Conservation (phyloP, 164 flowering plant species). For the Warburgia ugandensis region DNA sequence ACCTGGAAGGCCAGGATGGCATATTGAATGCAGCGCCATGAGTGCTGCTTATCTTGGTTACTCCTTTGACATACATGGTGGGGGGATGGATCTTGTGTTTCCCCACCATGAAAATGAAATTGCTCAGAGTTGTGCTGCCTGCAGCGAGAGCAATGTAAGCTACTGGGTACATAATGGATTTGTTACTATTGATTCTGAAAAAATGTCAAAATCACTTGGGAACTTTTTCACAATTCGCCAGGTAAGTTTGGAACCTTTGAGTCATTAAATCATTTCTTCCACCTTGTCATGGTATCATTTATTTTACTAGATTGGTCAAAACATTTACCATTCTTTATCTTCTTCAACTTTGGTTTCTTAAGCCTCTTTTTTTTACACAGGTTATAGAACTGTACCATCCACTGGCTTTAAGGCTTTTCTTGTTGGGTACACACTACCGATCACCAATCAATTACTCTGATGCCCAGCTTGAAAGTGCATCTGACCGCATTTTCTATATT, state of each 20-base stretch:
- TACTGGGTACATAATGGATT: constrained; percentile 98
- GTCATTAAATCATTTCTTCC: neutral
- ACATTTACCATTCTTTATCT: neutral
- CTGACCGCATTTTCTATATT: constrained; percentile 85
- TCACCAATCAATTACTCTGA: constrained; percentile 89
- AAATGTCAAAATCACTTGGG: constrained; percentile 98
- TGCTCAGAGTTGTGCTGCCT: constrained; percentile 97
- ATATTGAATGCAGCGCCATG: constrained; percentile 99
- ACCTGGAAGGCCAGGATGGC: constrained; percentile 99
- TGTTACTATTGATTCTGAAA: constrained; percentile 79
- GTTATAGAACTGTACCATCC: constrained; percentile 91
- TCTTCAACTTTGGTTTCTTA: neutral
- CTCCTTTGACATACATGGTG: constrained; percentile 95
- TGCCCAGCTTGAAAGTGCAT: constrained; percentile 75
- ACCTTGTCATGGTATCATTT: neutral
- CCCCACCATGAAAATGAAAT: constrained; percentile 99
- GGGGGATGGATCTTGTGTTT: constrained; percentile 97
- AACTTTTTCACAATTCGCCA: constrained; percentile 95
- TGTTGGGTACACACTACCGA: constrained; percentile 81
- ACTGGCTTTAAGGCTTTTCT: constrained; percentile 80
- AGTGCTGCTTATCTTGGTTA: constrained; percentile 88
- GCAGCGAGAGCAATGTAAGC: constrained; percentile 52
- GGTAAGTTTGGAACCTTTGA: constrained; percentile 31
- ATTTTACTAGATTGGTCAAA: too few relatives aligned
- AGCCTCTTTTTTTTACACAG: constrained; percentile 24